These are phyloP conservation scores for Boletus tylopilopsis DNA, from an alignment of 768 basidiomycete species.

Conservation along the genomic window DNA sequence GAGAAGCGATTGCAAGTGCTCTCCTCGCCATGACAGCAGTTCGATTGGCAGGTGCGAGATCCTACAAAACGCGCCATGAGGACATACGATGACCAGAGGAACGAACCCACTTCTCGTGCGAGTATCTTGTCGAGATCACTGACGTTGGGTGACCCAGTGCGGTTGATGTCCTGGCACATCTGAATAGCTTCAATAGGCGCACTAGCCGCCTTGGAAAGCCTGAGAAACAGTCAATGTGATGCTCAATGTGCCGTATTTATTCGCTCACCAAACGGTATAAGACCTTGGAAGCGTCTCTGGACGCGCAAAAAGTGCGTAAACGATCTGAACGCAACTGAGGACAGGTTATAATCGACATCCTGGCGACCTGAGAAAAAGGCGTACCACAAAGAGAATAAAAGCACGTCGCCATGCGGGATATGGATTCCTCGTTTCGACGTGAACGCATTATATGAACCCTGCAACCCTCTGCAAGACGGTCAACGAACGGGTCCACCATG, in stretches of 20 bases:
- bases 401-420: slow-evolving; percentile 78
- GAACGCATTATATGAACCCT: slow-evolving; percentile 83
- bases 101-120: slow-evolving; percentile 39
- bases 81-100: no score
- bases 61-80: slow-evolving; percentile 43
- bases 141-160: slow-evolving; percentile 52
- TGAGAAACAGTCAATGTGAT: slow-evolving; percentile 26
- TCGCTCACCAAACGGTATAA: slow-evolving; percentile 65
- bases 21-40: slow-evolving; percentile 45
- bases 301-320: slow-evolving; percentile 71
- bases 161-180: slow-evolving; percentile 60
- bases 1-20: slow-evolving; percentile 30
- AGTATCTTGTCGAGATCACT: slow-evolving; percentile 55
- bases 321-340: slow-evolving; percentile 76
- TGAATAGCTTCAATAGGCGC: slow-evolving; percentile 54
- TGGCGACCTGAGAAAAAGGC: slow-evolving; percentile 11
- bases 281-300: slow-evolving; percentile 83
- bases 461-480: slow-evolving; percentile 61
- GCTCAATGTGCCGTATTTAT: background rate
- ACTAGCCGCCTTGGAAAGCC: slow-evolving; percentile 70
- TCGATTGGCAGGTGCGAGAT: slow-evolving; percentile 51
- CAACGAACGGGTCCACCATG: background rate
- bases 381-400: slow-evolving; percentile 77
- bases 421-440: slow-evolving; percentile 61
- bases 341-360: background rate